phyloP scores from a whole-genome alignment of 1,284 basidiomycete genomes.

The Lentinula novae-zelandiae region DNA sequence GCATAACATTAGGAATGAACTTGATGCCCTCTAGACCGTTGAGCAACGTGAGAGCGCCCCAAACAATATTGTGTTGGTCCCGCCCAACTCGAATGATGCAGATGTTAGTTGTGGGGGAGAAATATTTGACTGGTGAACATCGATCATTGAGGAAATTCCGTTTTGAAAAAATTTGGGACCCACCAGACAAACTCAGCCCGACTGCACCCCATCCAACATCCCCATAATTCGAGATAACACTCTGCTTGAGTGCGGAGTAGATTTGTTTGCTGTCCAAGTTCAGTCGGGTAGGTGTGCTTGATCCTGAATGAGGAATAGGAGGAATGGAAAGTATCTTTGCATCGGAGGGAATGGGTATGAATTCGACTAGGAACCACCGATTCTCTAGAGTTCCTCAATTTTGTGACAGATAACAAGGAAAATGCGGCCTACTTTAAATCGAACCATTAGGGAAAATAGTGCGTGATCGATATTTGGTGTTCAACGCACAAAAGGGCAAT shows the following conservation, averaged over 20 bases:
- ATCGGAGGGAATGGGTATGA: constrained; percentile 7
- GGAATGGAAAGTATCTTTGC: not conserved
- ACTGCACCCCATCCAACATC: constrained; percentile 79
- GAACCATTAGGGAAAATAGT: constrained; percentile 7
- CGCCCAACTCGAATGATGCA: constrained; percentile 77
- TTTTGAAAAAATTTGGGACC: constrained; percentile 14
- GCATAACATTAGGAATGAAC: constrained; percentile 67
- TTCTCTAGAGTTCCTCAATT: constrained; percentile 4
- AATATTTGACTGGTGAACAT: constrained; percentile 66
- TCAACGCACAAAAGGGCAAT: not conserved
- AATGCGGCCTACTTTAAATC: constrained; percentile 14
- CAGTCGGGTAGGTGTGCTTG: not conserved
- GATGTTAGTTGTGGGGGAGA: constrained; percentile 70
- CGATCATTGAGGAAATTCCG: not conserved
- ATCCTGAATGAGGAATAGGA: not conserved
- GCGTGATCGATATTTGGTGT: not conserved
- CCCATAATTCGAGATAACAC: constrained; percentile 70
- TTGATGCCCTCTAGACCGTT: constrained; percentile 49
- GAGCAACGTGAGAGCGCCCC: constrained; percentile 68
- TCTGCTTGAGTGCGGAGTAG: constrained; percentile 64
- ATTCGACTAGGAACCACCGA: constrained; percentile 15
- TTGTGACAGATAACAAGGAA: too few species aligned
- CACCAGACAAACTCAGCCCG: constrained; percentile 62
- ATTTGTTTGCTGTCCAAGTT: constrained; percentile 31
- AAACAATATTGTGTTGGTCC: constrained; percentile 69